Evolutionary conservation across 129 eudicot species (phyloP).

Genomic region (Glebionis coronaria): DNA sequence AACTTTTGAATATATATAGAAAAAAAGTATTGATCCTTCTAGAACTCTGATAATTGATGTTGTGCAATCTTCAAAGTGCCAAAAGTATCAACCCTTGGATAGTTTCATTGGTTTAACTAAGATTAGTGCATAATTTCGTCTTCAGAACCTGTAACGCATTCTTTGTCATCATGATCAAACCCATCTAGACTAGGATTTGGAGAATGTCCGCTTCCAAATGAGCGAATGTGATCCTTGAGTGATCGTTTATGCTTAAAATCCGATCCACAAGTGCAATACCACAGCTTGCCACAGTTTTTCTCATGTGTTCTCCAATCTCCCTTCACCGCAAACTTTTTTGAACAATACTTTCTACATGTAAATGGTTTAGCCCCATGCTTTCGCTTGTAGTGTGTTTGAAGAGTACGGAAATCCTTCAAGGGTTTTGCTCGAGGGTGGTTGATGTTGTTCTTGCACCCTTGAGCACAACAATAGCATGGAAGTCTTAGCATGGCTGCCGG

Average conservation of each 20-base stretch:
- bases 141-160: slow-evolving; percentile 59
- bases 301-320: slow-evolving; percentile 99
- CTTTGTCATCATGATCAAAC: slow-evolving; percentile 61
- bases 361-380: slow-evolving; percentile 87
- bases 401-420: slow-evolving; percentile 86
- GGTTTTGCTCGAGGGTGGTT: slow-evolving; percentile 96
- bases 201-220: slow-evolving; percentile 83
- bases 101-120: slow-evolving; percentile 1
- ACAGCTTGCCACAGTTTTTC: slow-evolving; percentile 88
- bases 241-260: slow-evolving; percentile 96
- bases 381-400: slow-evolving; percentile 93
- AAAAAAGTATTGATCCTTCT: slow-evolving; percentile 24
- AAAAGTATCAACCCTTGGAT: slow-evolving; percentile 24
- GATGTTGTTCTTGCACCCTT: slow-evolving; percentile 93
- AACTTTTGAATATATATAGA: slow-evolving; percentile 3
- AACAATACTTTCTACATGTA: slow-evolving; percentile 71
- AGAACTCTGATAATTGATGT: slow-evolving; percentile 26
- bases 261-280: slow-evolving; percentile 96
- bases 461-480: slow-evolving; percentile 93
- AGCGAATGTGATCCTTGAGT: slow-evolving; percentile 87
- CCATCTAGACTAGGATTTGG: slow-evolving; percentile 70
- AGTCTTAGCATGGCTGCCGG: slow-evolving; percentile 96
- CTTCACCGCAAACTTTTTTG: slow-evolving; percentile 85
- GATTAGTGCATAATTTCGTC: slow-evolving; percentile 34
- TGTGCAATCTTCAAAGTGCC: slow-evolving; percentile 36